Percentiles rank a stretch among this genome's conserved stretches.
These are phyloP conservation scores for Suhomyces wounanorum DNA, from an alignment of 1,139 yeast genomes.

Conservation along the genomic window DNA sequence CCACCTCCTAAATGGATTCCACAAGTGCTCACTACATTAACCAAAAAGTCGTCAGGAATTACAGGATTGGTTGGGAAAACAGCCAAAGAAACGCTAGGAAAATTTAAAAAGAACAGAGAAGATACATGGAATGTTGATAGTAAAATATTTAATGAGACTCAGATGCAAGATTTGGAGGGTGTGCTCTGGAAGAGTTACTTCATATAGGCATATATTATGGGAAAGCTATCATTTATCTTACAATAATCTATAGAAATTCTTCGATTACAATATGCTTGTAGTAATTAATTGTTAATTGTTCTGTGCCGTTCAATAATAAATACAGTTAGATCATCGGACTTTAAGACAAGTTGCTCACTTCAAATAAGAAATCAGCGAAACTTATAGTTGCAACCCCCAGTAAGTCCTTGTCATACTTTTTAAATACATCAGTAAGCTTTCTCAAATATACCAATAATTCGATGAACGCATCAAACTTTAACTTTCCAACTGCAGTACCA, in stretches of 20 bases:
- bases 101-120: constrained; percentile 88
- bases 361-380: constrained; percentile 76
- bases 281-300: constrained; percentile 50
- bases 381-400: constrained; percentile 78
- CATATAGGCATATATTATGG: constrained; percentile 42
- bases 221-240: not conserved
- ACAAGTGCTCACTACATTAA: constrained; percentile 63
- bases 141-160: constrained; percentile 71
- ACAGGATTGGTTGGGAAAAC: constrained; percentile 82
- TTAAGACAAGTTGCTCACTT: constrained; percentile 46
- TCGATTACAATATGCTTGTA: not conserved
- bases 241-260: not conserved
- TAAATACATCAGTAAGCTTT: constrained; percentile 76
- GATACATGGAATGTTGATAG: constrained; percentile 97
- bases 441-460: constrained; percentile 77
- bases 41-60: constrained; percentile 66
- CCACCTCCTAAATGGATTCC: constrained; percentile 97
- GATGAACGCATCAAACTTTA: constrained; percentile 81
- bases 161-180: constrained; percentile 90
- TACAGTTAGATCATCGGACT: not conserved
- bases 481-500: constrained; percentile 47
- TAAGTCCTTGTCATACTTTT: constrained; percentile 72
- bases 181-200: constrained; percentile 92
- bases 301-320: constrained; percentile 18
- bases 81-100: constrained; percentile 79